A percentile compares a stretch with the other conserved stretches of the same genome.
These are phyloP conservation scores for Yamadazyma scolyti DNA, from an alignment of 805 yeast genomes.

Conservation along the genomic window DNA sequence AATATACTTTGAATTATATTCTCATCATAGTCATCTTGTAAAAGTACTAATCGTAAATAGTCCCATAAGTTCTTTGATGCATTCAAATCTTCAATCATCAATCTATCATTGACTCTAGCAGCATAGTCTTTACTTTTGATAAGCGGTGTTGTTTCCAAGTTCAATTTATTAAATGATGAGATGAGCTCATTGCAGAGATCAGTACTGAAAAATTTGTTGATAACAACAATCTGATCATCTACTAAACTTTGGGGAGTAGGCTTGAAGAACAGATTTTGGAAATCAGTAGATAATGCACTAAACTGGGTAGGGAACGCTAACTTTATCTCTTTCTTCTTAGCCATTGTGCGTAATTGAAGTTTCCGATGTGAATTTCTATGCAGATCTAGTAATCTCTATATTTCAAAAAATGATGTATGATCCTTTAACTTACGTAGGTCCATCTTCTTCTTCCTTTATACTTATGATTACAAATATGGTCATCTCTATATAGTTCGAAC, in stretches of 20 bases:
- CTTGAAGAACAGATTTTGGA: slow-evolving; percentile 16
- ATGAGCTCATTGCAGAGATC: slow-evolving; percentile 40
- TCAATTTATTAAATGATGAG: slow-evolving; percentile 21
- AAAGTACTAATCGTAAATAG: slow-evolving; percentile 30
- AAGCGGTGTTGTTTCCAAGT: slow-evolving; percentile 46
- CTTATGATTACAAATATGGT: too few species aligned
- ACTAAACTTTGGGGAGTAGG: slow-evolving; percentile 22
- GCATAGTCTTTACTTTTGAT: slow-evolving; percentile 52
- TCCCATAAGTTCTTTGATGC: slow-evolving; percentile 42
- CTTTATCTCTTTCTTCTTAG: slow-evolving; percentile 4
- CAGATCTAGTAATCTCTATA: too few species aligned
- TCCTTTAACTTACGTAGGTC: too few species aligned
- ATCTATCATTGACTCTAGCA: slow-evolving; percentile 54
- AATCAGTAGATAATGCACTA: slow-evolving; percentile 7
- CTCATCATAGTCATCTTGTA: slow-evolving; percentile 23
- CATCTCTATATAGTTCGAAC: too few species aligned
- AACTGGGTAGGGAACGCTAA: slow-evolving; percentile 16
- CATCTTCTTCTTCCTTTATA: too few species aligned
- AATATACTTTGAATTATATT: slow-evolving; percentile 26
- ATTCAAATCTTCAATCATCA: slow-evolving; percentile 32
- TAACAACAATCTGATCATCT: slow-evolving; percentile 36
- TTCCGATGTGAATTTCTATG: too few species aligned
- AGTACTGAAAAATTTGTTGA: slow-evolving; percentile 34
- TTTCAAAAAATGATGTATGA: too few species aligned
- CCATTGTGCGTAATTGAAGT: too few species aligned